Percentiles rank a stretch among this genome's conserved stretches.
phyloP scores from a whole-genome alignment of 805 yeast genomes.

The Ogataea pignaliae region DNA sequence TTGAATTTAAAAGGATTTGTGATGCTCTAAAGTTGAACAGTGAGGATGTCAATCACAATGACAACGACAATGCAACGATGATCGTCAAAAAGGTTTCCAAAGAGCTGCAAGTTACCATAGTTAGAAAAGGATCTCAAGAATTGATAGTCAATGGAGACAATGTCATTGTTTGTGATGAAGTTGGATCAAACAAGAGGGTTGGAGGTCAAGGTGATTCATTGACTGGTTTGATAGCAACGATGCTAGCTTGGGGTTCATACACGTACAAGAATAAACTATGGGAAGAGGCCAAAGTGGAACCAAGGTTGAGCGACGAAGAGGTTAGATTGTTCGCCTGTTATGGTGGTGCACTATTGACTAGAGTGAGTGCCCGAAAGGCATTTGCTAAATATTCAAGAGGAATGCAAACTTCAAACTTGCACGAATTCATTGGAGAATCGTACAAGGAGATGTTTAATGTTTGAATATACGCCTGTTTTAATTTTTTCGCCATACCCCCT shows the following conservation, averaged over 20 bases:
- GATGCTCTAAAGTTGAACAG: conserved; percentile 38
- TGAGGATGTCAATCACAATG: conserved; percentile 15
- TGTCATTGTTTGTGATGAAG: conserved; percentile 37
- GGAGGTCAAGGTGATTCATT: conserved; percentile 98
- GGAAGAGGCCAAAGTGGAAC: conserved; percentile 38
- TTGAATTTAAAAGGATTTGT: conserved; percentile 71
- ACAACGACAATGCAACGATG: conserved; percentile 5
- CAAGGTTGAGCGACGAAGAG: conserved; percentile 28
- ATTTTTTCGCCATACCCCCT: not conserved
- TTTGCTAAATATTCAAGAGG: conserved; percentile 63
- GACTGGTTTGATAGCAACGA: conserved; percentile 79
- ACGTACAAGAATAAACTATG: conserved; percentile 56
- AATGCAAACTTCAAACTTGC: conserved; percentile 82
- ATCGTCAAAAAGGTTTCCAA: conserved; percentile 40
- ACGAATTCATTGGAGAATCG: conserved; percentile 60
- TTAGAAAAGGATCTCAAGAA: conserved; percentile 73
- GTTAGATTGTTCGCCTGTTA: conserved; percentile 52
- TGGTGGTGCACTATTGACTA: conserved; percentile 66
- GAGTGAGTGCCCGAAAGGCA: conserved; percentile 63
- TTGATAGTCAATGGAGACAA: conserved; percentile 49
- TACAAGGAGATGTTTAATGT: conserved; percentile 32
- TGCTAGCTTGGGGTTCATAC: conserved; percentile 74
- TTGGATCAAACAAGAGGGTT: conserved; percentile 75
- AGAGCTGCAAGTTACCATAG: conserved; percentile 50
- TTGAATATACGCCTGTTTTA: conserved; percentile 1